phyloP scores from a whole-genome alignment of 257 asterid genomes.

The Penstemon eatonii region DNA sequence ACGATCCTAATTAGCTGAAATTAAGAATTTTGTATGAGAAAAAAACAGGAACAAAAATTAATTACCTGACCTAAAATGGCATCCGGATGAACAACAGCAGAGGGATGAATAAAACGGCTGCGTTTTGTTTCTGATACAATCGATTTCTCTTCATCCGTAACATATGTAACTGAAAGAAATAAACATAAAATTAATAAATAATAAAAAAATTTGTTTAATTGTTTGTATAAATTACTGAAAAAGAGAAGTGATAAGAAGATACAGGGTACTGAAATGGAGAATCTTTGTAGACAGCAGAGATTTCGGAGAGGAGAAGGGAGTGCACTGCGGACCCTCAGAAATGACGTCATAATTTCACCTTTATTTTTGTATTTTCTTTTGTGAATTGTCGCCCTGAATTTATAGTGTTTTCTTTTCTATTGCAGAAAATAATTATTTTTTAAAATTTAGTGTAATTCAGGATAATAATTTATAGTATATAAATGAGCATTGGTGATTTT shows the following conservation, averaged over 20 bases:
- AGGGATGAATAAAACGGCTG: conserved; percentile 53
- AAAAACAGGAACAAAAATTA: neutral
- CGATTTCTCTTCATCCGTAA: conserved; percentile 43
- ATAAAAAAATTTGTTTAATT: neutral
- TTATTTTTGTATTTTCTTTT: too few relatives aligned
- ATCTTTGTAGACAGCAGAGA: conserved; percentile 29
- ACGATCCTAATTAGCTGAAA: neutral
- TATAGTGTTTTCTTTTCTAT: too few relatives aligned
- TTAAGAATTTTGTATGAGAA: neutral
- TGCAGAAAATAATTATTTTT: too few relatives aligned
- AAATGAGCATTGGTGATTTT: too few relatives aligned
- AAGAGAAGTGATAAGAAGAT: conserved; percentile 21
- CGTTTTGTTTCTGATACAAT: conserved; percentile 26
- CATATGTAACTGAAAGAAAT: conserved; percentile 39
- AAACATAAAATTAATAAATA: neutral
- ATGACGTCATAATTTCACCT: conserved; percentile 32
- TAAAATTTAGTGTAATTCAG: too few relatives aligned
- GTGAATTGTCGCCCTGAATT: too few relatives aligned
- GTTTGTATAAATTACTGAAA: neutral
- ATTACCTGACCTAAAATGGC: conserved; percentile 75
- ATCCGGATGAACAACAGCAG: conserved; percentile 66
- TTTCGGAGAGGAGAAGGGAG: conserved; percentile 40
- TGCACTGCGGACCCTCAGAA: conserved; percentile 36
- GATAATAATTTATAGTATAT: too few relatives aligned
- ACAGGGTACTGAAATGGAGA: conserved; percentile 54